Evolutionary conservation across 1,284 basidiomycete genomes (phyloP), one percentile per base, ranked within the genome.

Genomic region (Ceratobasidium sp.): DNA sequence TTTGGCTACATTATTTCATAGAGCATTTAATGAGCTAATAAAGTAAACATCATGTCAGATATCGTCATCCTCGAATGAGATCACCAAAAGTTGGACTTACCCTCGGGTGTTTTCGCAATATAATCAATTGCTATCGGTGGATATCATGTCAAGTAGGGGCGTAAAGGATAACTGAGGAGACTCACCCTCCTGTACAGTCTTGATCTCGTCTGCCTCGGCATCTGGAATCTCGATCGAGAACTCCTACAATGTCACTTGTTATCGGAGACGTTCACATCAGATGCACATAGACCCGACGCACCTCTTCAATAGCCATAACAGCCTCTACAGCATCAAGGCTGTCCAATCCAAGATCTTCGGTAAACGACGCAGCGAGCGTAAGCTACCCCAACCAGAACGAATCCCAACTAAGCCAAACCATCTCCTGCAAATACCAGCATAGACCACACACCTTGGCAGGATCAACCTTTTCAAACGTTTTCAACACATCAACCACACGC

Each of bases 291-390:
- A 59, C 28, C n/a, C 32, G 41, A 72, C 84, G 53, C 80, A 94
- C 97, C 90, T 99, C 97, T 84, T 99, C 97, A 77, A 99, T 93
- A 58, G 97, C 96, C 96, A 99, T 98, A 78, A 99, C 94, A 52
- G 98, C 96, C 82, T 99, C 97, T 52, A 99, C 97, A 57, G 96
- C 89, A 82, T 99, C 97, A 79, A 99, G 85, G 78, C 96, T 98
- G 84, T 99, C 97, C 61, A 99, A 87, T 46, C 95, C 93, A 73
- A 99, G 89, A 85, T 99, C 96, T 61, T 87, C 84, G 73, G 90
- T 85, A 83, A 99, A 98, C 39, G 90, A 87, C 32, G 97, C 85
- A 18, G 88, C 80, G 34, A 88, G 76, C 18, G 89, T 84, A 77
- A 99, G n/a, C n/a, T n/a, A n/a, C n/a, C 85, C 97, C 98, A 71